A percentile compares a stretch with the other conserved stretches of the same genome.
Evolutionary conservation across 75 land plant genomes (phyloP).

Genomic region (Selaginella tamariscina): DNA sequence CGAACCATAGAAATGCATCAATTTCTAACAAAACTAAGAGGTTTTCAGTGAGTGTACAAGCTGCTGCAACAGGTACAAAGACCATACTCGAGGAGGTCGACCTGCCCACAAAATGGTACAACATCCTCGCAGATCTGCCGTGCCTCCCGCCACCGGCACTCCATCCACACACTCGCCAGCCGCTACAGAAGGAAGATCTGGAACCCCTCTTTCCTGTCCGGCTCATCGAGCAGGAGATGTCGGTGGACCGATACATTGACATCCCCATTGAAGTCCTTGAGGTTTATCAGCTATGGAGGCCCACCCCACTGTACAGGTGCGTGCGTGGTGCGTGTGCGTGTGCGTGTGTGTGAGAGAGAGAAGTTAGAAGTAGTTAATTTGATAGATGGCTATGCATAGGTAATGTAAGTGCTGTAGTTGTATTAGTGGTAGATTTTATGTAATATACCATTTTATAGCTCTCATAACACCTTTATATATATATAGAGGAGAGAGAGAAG

Average conservation of each 20-base stretch:
- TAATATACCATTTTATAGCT: too few species aligned
- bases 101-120: conserved; percentile 35
- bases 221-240: conserved; percentile 62
- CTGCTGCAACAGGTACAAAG: conserved; percentile 13
- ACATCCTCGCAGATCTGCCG: conserved; percentile 32
- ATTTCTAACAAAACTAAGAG: too few species aligned
- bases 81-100: conserved; percentile 21
- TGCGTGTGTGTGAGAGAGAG: too few species aligned
- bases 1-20: too few species aligned
- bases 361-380: too few species aligned
- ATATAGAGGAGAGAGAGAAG: too few species aligned
- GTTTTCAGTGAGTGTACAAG: background rate
- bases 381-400: too few species aligned
- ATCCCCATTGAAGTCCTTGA: conserved; percentile 85
- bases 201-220: conserved; percentile 60
- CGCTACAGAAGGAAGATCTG: conserved; percentile 51
- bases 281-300: conserved; percentile 71
- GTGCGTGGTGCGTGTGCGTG: too few species aligned
- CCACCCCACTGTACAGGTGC: conserved; percentile 81
- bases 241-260: conserved; percentile 41
- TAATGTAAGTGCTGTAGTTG: too few species aligned
- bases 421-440: too few species aligned
- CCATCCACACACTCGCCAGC: conserved; percentile 53
- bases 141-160: conserved; percentile 31
- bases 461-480: too few species aligned